Evolutionary conservation across 2,329 filamentous ascomycete genomes (phyloP), one percentile per base, ranked within the genome.

Genomic region (Metarhizium brunneum): DNA sequence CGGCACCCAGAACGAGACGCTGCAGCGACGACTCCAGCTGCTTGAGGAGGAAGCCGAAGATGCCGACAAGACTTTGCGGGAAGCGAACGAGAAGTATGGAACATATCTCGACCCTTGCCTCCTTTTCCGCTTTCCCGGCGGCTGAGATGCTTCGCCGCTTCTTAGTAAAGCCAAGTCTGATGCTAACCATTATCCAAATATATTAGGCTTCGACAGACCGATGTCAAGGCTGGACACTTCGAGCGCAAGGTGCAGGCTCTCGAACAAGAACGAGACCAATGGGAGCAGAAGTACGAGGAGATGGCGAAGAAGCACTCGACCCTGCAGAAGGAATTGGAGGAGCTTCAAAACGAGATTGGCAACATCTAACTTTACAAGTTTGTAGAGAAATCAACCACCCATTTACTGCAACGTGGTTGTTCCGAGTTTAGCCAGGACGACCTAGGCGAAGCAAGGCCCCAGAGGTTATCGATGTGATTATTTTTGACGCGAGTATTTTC

Each of bases 231-330:
- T 69, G 94, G 92, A 68, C 92, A 99, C 80, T 97, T 92, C 76
- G 94, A 99, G 81, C 94, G 94, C 77, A 97, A 97, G 82, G 94
- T 97, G 65, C 90, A 96, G 76, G 92, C 94, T 67, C 86, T 96
- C 69, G 94, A 99, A 79, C 80, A 84, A 69, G 84, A 92, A 72
- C 88, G 90, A 68, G 91, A 96, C 75, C 85, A 92, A 75, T 96
- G 92, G 92, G 94, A 97, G 81, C 72, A 81, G 75, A 97, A 99
- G 81, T 97, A 95, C 78, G 94, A 97, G 78, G 92, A 97, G 74
- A 95, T 96, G 87, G 75, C 86, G 66, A 88, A 92, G 84, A 95
- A 96, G 79, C 88, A 95, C 80, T 76, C 78, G 63, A 73, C 81
- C 56, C 81, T 90, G 65, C 86, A 95, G 82, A 92, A 92, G 81